Evolutionary conservation across 768 basidiomycete genomes (phyloP).

Genomic region (Lepiota venenata): DNA sequence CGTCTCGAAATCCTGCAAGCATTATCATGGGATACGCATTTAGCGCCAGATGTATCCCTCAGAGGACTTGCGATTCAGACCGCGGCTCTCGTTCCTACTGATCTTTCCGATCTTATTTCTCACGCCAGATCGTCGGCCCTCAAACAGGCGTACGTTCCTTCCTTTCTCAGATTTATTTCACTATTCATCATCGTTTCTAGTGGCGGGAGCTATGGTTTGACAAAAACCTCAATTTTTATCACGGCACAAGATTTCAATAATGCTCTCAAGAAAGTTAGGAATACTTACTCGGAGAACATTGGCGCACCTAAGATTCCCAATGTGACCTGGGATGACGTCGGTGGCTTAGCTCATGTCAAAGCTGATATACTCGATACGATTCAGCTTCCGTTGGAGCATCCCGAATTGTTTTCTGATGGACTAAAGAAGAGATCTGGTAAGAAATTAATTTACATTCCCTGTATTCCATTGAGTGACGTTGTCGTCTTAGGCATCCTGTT

Average conservation of each 20-base stretch:
- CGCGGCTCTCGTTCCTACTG: slow-evolving; percentile 83
- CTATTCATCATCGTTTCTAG: slow-evolving; percentile 15
- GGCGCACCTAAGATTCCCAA: slow-evolving; percentile 97
- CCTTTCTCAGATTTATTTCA: neutral
- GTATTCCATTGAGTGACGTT: neutral
- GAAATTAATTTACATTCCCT: slow-evolving; percentile 3
- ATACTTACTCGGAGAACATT: slow-evolving; percentile 85
- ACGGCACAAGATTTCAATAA: slow-evolving; percentile 64
- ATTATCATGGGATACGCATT: slow-evolving; percentile 31
- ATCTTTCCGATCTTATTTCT: slow-evolving; percentile 67
- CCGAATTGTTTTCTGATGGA: slow-evolving; percentile 86
- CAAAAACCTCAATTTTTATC: slow-evolving; percentile 38
- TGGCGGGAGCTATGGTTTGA: slow-evolving; percentile 22
- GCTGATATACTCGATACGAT: slow-evolving; percentile 94
- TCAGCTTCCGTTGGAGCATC: slow-evolving; percentile 86
- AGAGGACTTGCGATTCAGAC: slow-evolving; percentile 75
- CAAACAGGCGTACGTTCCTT: slow-evolving; percentile 42
- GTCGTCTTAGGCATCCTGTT: slow-evolving; percentile 68
- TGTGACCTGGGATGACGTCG: slow-evolving; percentile 97
- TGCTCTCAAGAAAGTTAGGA: slow-evolving; percentile 69
- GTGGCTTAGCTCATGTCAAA: slow-evolving; percentile 85
- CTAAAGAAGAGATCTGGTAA: slow-evolving; percentile 94
- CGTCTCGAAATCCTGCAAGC: slow-evolving; percentile 57
- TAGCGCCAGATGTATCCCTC: slow-evolving; percentile 82
- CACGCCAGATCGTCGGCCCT: slow-evolving; percentile 57